These are phyloP conservation scores for Petunia axillaris DNA, from an alignment of 257 asterid genomes.

Conservation along the genomic window DNA sequence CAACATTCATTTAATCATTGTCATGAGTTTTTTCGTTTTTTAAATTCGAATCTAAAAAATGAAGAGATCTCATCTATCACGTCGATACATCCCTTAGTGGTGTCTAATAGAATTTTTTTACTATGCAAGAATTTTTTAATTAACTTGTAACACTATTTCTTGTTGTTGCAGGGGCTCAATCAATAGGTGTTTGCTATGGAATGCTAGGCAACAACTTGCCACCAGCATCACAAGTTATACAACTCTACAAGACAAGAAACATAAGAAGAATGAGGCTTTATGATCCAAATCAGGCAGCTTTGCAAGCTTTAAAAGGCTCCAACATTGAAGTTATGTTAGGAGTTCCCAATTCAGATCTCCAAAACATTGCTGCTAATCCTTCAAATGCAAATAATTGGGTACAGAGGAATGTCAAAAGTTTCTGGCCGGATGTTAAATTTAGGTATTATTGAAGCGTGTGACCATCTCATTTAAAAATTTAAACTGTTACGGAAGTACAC, in stretches of 20 bases:
- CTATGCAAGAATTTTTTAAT: neutral
- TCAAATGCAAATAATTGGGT: slow-evolving; percentile 17
- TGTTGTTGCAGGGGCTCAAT: slow-evolving; percentile 7
- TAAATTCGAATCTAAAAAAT: neutral
- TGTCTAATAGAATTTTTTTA: neutral
- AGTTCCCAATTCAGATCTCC: slow-evolving; percentile 18
- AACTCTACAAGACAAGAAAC: slow-evolving; percentile 23
- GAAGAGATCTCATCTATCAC: too few species aligned
- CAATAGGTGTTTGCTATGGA: slow-evolving; percentile 25
- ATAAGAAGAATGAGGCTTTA: slow-evolving; percentile 23
- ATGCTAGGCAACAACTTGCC: slow-evolving; percentile 10
- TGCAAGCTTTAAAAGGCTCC: slow-evolving; percentile 25
- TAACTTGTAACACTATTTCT: neutral
- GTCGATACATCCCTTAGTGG: too few species aligned
- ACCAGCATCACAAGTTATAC: neutral
- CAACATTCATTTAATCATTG: neutral
- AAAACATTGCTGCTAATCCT: neutral
- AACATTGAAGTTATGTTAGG: slow-evolving; percentile 14
- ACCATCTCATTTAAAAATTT: neutral
- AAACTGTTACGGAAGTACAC: neutral
- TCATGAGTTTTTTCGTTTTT: neutral
- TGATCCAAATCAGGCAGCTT: slow-evolving; percentile 12
- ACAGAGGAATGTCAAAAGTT: slow-evolving; percentile 1
- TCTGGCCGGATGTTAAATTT: slow-evolving; percentile 22
- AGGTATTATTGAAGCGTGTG: neutral